Evolutionary conservation across 768 basidiomycete genomes (phyloP).

Genomic region (Tulasnella sp.): DNA sequence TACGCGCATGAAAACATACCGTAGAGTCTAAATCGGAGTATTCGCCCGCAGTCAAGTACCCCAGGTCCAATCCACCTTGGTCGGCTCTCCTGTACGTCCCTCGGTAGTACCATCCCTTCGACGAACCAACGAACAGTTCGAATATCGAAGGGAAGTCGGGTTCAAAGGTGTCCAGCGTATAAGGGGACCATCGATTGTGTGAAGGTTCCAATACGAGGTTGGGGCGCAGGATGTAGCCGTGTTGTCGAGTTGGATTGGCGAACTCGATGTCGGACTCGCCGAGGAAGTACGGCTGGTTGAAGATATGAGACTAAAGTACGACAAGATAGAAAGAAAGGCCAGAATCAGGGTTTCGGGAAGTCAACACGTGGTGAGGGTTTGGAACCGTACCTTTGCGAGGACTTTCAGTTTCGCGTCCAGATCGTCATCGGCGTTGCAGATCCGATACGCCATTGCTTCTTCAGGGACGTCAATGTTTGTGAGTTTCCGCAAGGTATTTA

Average conservation of each 20-base stretch:
- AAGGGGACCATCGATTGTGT: slow-evolving; percentile 1
- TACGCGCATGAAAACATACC: background rate
- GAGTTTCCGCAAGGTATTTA: background rate
- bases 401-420: background rate
- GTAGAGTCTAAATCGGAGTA: background rate
- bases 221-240: slow-evolving; percentile 11
- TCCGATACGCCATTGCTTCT: background rate
- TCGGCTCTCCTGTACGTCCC: slow-evolving; percentile 11
- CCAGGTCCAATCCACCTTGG: background rate
- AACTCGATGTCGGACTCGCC: slow-evolving; percentile 5
- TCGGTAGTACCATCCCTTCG: slow-evolving; percentile 1
- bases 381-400: background rate
- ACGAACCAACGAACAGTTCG: slow-evolving; percentile 6
- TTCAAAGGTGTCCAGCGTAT: background rate
- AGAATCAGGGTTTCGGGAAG: background rate
- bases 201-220: background rate
- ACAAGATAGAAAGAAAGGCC: background rate
- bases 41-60: background rate
- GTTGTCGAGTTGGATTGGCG: slow-evolving; percentile 11
- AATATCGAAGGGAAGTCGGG: slow-evolving; percentile 12
- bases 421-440: background rate
- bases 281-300: slow-evolving; percentile 4
- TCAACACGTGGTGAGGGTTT: background rate
- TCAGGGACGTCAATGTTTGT: background rate
- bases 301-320: background rate